Evolutionary conservation across 2,329 filamentous ascomycete species (phyloP).

Genomic region (Penicillium palitans): DNA sequence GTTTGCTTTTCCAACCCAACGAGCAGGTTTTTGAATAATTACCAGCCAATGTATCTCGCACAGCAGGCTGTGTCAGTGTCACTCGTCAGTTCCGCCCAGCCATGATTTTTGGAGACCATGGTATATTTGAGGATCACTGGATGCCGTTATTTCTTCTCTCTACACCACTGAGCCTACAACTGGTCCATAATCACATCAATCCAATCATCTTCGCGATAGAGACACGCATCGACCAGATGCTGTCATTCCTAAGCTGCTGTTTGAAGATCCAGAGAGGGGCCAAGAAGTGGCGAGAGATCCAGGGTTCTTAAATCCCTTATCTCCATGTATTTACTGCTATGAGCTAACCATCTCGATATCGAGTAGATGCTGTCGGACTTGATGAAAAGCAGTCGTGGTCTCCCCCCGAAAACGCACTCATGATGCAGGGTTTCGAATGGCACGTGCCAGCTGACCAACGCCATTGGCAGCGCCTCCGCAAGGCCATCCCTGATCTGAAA

Average conservation of each 20-base stretch:
- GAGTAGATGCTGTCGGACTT: conserved; percentile 25
- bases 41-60: background rate
- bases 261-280: conserved; percentile 9
- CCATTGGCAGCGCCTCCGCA: conserved; percentile 62
- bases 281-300: conserved; percentile 15
- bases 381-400: conserved; percentile 30
- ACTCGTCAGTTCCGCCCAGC: background rate
- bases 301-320: conserved; percentile 2
- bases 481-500: conserved; percentile 56
- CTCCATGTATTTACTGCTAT: background rate
- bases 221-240: conserved; percentile 9
- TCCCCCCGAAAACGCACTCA: conserved; percentile 44
- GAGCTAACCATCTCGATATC: background rate
- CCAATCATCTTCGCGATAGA: background rate
- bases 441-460: conserved; percentile 61
- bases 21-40: background rate
- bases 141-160: background rate
- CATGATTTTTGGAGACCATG: background rate
- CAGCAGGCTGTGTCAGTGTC: conserved; percentile 1
- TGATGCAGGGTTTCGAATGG: conserved; percentile 75
- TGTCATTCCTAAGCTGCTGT: conserved; percentile 15
- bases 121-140: background rate
- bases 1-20: background rate
- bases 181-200: background rate
- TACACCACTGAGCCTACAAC: background rate